Evolutionary conservation across 495 filamentous ascomycete species (phyloP).

Genomic region (Penicillium robsamsonii): DNA sequence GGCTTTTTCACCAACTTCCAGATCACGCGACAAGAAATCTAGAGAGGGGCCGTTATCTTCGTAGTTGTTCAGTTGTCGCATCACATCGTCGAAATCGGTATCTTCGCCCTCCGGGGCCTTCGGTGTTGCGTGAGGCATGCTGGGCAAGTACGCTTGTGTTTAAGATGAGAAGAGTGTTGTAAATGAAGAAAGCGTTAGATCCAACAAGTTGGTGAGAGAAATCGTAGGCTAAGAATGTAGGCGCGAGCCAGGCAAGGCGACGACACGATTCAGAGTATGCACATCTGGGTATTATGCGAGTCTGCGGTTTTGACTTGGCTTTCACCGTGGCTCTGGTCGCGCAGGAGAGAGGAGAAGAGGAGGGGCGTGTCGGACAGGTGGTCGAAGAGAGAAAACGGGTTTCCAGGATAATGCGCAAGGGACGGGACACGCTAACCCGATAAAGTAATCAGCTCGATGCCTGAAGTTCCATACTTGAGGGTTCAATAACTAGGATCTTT

Average conservation of each 20-base stretch:
- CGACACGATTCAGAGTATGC: constrained; percentile 9
- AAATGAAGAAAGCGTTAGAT: background rate
- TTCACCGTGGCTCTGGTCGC: background rate
- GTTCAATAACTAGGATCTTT: background rate
- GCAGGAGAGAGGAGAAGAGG: background rate
- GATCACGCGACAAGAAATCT: constrained; percentile 46
- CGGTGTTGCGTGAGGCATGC: constrained; percentile 52
- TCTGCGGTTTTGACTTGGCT: background rate
- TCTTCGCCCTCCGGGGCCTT: constrained; percentile 35
- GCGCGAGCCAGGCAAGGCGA: constrained; percentile 13
- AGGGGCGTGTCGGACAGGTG: background rate
- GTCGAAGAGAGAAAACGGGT: constrained; percentile 11
- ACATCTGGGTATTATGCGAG: constrained; percentile 11
- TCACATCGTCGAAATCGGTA: constrained; percentile 49
- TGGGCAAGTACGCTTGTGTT: background rate
- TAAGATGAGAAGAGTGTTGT: background rate
- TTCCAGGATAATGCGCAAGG: constrained; percentile 10
- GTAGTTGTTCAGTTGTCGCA: constrained; percentile 49
- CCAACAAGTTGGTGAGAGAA: background rate
- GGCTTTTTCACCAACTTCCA: constrained; percentile 69
- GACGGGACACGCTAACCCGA: constrained; percentile 18
- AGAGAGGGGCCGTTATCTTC: constrained; percentile 35
- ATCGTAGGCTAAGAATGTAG: background rate
- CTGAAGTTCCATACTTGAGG: background rate
- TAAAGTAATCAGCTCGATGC: constrained; percentile 23